phyloP scores from a whole-genome alignment of 169 alveolate species.

The Neospora caninum region DNA sequence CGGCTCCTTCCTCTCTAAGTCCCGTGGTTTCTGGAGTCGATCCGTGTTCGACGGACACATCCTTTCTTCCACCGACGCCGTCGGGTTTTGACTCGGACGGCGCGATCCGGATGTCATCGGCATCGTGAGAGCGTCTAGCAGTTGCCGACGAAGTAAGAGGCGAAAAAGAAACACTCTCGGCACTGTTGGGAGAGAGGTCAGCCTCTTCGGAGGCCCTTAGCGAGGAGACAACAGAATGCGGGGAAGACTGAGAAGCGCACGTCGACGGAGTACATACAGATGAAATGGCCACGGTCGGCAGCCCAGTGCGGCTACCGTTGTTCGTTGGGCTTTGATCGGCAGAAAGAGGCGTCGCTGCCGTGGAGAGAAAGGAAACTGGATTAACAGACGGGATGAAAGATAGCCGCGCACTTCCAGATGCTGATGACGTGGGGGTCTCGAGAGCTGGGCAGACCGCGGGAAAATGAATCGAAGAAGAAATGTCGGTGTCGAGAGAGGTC shows the following conservation, averaged over 20 bases:
- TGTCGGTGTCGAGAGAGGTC: not conserved
- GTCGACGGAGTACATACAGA: conserved; percentile 19
- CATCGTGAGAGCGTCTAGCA: no score
- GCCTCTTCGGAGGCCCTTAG: not conserved
- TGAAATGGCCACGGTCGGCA: not conserved
- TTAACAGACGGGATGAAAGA: not conserved
- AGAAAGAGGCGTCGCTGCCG: not conserved
- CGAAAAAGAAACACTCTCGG: not conserved
- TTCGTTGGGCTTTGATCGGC: not conserved
- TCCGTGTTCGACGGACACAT: no score
- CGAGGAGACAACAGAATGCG: conserved; percentile 7
- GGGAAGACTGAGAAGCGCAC: conserved; percentile 37
- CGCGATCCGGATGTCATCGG: no score
- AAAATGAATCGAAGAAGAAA: not conserved
- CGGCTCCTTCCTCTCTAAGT: no score
- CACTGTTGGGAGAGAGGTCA: not conserved
- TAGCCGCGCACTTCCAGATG: not conserved
- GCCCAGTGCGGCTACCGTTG: not conserved
- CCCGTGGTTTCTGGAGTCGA: no score
- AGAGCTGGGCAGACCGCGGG: not conserved
- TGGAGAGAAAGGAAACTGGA: not conserved
- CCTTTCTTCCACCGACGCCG: no score
- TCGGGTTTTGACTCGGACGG: no score
- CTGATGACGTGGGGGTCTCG: not conserved
- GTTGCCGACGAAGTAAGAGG: not conserved